Evolutionary conservation across 345 rosid genomes (phyloP), one percentile per base, ranked within the genome.

Genomic region (Anastatica hierochuntica): DNA sequence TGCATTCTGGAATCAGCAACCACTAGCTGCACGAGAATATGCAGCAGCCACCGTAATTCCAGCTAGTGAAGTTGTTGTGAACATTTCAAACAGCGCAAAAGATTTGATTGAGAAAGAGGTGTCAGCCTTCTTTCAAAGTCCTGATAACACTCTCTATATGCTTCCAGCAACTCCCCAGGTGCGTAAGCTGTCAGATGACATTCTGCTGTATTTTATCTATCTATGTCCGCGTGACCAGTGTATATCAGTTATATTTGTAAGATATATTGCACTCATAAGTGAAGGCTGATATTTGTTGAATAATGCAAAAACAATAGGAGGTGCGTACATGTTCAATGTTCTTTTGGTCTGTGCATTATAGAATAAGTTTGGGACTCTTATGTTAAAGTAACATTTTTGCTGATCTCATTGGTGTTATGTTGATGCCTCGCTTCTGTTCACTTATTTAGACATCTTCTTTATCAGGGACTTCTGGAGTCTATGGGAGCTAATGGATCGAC

Each of bases 141-240:
- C 90, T 30, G 97, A 90, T 73, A 84, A 79, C 74, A 77, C 75
- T 61, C 85, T 82, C 37, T 84, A 84, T 62, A 84, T 90, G 94
- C 94, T 90, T 63, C 95, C 95, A 63, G 76, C 95, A 49, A 90
- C 86, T 23, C 88, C 94, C 34, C 97, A 86, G 90, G 95, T 89
- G 58, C 59, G 76, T 67, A 49, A 66, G 63, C 58, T 43, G 37
- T 17, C n/a, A 21, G 7, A 45, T 17, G 14, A 10, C 37, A 36
- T 59, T 48, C 43, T 37, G 20, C 8, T 47, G 38, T 51, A 17
- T 34, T 34, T 42, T 33, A 20, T 35, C 20, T 43, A 37, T 43
- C 14, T 27, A 27, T 27, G 1, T 27, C 6, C 6, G 31, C 31
- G 8, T 27, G 31, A 27, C 6, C 8, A 27, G 31, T 0, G 31